A percentile compares a stretch with the other conserved stretches of the same genome.
Conservation (phyloP, 768 basidiomycete genomes). For the Pleurotus djamor region DNA sequence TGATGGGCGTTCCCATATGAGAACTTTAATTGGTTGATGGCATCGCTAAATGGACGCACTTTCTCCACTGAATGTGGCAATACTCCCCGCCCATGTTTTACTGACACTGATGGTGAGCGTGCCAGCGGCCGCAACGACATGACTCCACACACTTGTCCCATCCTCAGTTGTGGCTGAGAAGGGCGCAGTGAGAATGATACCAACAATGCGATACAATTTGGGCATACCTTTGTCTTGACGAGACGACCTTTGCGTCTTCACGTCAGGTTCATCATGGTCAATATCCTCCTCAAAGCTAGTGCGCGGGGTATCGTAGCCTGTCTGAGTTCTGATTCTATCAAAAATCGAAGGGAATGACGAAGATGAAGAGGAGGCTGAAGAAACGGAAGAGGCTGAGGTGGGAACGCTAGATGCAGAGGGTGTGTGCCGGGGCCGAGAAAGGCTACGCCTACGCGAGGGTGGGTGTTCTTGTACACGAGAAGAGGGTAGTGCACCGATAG, state of each 20-base stretch:
- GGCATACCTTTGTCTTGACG: background rate
- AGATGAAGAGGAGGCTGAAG: conserved; percentile 22
- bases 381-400: conserved; percentile 15
- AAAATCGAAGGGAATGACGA: conserved; percentile 31
- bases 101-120: conserved; percentile 54
- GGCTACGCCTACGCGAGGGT: conserved; percentile 11
- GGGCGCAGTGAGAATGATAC: background rate
- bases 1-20: background rate
- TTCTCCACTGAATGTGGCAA: conserved; percentile 40
- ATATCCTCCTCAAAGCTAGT: conserved; percentile 43
- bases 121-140: conserved; percentile 51
- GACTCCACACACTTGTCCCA: conserved; percentile 53
- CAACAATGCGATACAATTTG: background rate
- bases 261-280: conserved; percentile 6
- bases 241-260: background rate
- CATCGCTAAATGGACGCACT: conserved; percentile 24
- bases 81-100: conserved; percentile 51
- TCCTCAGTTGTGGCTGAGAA: conserved; percentile 20
- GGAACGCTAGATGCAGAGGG: conserved; percentile 9
- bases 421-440: background rate
- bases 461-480: conserved; percentile 10
- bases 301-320: conserved; percentile 35
- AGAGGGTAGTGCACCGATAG: conserved; percentile 13
- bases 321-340: conserved; percentile 27
- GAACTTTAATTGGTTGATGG: background rate